Base-by-base conservation (phyloP, 805 yeast species). In the Blastobotrys terrestris region DNA sequence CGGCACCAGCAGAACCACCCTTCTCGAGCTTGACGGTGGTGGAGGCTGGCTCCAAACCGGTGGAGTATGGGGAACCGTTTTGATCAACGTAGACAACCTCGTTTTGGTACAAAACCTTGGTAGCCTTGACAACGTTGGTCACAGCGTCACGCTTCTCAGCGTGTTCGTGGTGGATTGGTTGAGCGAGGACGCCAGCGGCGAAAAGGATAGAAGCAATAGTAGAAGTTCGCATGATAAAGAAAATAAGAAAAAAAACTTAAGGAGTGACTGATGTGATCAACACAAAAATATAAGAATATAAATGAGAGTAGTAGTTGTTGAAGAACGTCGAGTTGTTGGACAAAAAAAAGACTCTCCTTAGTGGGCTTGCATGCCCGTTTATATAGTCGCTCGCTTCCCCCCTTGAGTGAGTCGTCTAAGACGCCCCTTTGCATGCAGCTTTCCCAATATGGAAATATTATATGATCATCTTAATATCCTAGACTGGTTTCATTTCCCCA, bases 21-120 rank as follows among this genome's bases (percentile, higher is more conserved):
- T 13, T 55, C 46, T 2, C 55, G 49, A 26, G 49, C 7, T 18
- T 46, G 43, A 51, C 59, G n/a, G 53, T 54, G 45, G 60, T 50
- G 39, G 62, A 50, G 45, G 57, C 59, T 18, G 58, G 49, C 49
- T 54, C 55, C 49, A 53, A 52, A 16, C 52, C 53, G 44, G 65
- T 61, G 46, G 51, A 39, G 50, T 49, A 49, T 21, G 63, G 61
- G n/a, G 43, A 43, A 11, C 65, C 65, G 49, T 53, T 44, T 43
- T 55, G 57, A 54, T 61, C 65, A n/a, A 61, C 65, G 45, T 49
- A 55, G 48, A 61, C 57, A 16, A 60, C 55, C 46, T 54, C 61
- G 47, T 61, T 50, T 48, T 58, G 55, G 57, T 58, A 61, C 40
- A 60, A 53, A 20, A 51, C 51, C 43, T 50, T 48, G 45, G 63